Percentiles rank a stretch among this genome's conserved stretches.
Evolutionary conservation across 768 basidiomycete genomes (phyloP).

Genomic region (Cyclocybe aegerita): DNA sequence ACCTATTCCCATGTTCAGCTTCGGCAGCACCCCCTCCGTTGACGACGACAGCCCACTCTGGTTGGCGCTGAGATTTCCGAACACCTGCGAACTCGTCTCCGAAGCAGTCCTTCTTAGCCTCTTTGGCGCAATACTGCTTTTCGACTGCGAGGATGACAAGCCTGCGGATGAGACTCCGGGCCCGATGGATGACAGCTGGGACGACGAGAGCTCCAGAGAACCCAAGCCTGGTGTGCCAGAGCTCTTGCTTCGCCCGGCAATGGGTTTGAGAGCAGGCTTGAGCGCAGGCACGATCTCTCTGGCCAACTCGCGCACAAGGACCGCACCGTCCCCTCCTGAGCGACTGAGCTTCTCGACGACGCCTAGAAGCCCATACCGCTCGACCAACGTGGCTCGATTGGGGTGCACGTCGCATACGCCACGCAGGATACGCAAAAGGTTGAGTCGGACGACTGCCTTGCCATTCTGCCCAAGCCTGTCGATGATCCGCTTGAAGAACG

Average conservation of each 20-base stretch:
- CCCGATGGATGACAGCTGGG: conserved; percentile 1
- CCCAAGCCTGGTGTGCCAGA: conserved; percentile 5
- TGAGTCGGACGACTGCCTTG: conserved; percentile 89
- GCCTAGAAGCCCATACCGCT: conserved; percentile 76
- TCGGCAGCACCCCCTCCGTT: conserved; percentile 2
- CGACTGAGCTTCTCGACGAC: conserved; percentile 80
- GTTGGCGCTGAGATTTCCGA: conserved; percentile 18
- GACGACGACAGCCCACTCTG: conserved; percentile 4
- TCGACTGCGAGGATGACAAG: neutral
- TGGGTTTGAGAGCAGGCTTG: conserved; percentile 67
- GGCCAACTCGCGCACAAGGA: conserved; percentile 87
- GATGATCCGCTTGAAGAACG: conserved; percentile 86
- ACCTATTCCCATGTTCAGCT: conserved; percentile 10
- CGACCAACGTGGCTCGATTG: conserved; percentile 78
- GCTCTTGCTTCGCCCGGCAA: conserved; percentile 30
- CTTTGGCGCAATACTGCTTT: conserved; percentile 53
- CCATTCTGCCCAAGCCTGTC: conserved; percentile 69
- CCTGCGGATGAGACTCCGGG: neutral
- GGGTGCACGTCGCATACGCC: conserved; percentile 90
- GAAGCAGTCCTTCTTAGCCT: conserved; percentile 68
- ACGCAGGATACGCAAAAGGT: conserved; percentile 81
- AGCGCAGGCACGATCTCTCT: conserved; percentile 81
- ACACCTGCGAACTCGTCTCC: conserved; percentile 48
- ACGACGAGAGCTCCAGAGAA: conserved; percentile 13
- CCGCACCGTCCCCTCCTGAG: conserved; percentile 76